These are phyloP conservation scores for Ophiostoma tasmaniense DNA, from an alignment of 2,329 filamentous ascomycete species.

Conservation along the genomic window DNA sequence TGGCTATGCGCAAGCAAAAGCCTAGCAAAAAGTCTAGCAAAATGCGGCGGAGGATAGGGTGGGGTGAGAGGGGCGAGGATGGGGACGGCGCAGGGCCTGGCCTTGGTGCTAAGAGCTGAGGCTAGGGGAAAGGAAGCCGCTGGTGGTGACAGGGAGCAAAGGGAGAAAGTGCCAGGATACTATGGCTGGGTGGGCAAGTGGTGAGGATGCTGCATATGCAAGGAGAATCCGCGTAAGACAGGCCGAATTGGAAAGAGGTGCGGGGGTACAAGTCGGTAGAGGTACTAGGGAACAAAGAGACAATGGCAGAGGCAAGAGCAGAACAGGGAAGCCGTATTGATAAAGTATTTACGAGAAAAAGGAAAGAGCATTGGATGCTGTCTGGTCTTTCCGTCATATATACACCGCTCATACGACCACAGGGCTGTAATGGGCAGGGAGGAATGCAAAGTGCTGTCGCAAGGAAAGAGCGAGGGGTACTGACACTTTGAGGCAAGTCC, in stretches of 20 bases:
- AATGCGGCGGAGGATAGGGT: slow-evolving; percentile 1
- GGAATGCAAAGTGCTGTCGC: background rate
- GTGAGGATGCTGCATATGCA: background rate
- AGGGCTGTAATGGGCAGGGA: background rate
- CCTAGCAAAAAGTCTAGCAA: background rate
- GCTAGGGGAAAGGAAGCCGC: slow-evolving; percentile 1
- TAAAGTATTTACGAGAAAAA: background rate
- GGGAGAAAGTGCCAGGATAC: background rate
- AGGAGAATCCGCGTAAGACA: background rate
- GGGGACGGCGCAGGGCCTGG: slow-evolving; percentile 9
- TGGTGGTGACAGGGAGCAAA: slow-evolving; percentile 5
- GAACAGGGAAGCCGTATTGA: background rate
- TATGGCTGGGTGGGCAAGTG: background rate
- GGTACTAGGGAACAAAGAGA: background rate
- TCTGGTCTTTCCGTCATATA: background rate
- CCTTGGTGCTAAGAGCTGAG: slow-evolving; percentile 2
- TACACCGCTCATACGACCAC: background rate
- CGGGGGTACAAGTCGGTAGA: background rate
- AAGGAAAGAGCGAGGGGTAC: background rate
- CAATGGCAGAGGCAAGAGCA: background rate
- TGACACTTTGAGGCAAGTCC: background rate
- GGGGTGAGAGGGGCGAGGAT: slow-evolving; percentile 10
- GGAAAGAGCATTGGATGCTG: background rate
- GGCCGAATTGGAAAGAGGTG: background rate
- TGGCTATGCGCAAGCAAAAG: background rate